Evolutionary conservation across 495 filamentous ascomycete genomes (phyloP).

Genomic region (Astrothelium subdiscretum): DNA sequence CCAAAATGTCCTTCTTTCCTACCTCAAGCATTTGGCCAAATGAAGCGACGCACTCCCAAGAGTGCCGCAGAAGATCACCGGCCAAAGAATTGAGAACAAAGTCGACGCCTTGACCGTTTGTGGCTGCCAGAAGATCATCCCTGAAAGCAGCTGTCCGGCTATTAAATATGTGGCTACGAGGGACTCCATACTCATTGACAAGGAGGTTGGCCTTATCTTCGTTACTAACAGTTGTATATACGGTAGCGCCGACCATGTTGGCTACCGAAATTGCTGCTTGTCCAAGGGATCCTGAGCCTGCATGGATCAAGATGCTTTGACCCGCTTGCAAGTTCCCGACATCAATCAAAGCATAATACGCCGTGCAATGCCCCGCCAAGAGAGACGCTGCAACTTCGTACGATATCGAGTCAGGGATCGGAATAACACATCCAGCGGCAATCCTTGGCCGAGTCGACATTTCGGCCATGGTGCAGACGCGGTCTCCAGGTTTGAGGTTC

Average conservation of each 20-base stretch:
- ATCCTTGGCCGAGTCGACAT: not conserved
- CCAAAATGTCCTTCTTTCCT: conserved; percentile 29
- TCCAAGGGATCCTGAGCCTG: conserved; percentile 36
- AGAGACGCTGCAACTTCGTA: not conserved
- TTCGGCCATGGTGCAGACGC: conserved; percentile 10
- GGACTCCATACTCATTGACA: conserved; percentile 18
- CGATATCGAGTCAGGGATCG: not conserved
- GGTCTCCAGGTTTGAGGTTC: conserved; percentile 22
- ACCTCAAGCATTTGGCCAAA: conserved; percentile 39
- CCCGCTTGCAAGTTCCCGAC: conserved; percentile 24
- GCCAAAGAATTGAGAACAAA: conserved; percentile 16
- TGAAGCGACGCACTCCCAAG: conserved; percentile 13
- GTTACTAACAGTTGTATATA: conserved; percentile 38
- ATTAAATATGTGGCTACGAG: conserved; percentile 30
- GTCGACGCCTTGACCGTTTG: conserved; percentile 15
- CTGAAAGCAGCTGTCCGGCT: conserved; percentile 2
- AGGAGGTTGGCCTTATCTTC: not conserved
- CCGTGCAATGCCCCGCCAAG: conserved; percentile 26
- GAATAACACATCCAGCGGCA: not conserved
- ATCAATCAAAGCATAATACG: conserved; percentile 30
- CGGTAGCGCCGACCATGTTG: conserved; percentile 22
- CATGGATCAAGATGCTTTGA: conserved; percentile 40
- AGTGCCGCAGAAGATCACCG: conserved; percentile 9
- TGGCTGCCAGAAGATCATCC: not conserved
- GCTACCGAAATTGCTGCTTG: conserved; percentile 38